These are phyloP conservation scores for Phytophthora meadii DNA, from an alignment of 352 stramenopile species.

Conservation along the genomic window DNA sequence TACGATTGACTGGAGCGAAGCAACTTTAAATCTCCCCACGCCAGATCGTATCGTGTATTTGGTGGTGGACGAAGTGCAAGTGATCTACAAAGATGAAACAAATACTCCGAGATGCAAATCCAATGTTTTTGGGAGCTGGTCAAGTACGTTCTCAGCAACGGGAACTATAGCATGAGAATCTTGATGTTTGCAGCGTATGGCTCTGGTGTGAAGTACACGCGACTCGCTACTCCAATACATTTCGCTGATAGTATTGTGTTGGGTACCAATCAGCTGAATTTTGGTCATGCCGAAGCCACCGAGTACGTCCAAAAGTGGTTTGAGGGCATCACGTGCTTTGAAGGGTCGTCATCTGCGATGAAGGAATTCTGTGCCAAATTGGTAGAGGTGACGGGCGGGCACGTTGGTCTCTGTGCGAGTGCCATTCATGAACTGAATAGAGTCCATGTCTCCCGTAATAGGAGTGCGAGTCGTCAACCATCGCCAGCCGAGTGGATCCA, in stretches of 20 bases:
- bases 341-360: constrained; percentile 5
- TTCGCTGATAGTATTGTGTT: constrained; percentile 8
- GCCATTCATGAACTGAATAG: constrained; percentile 1
- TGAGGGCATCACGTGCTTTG: constrained; percentile 13
- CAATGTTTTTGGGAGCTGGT: no score
- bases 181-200: constrained; percentile 11
- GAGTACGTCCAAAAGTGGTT: constrained; percentile 18
- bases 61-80: no score
- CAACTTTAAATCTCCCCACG: no score
- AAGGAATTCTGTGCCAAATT: neutral
- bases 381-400: no score
- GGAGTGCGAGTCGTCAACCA: neutral
- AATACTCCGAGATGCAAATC: no score
- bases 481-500: constrained; percentile 4
- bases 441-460: neutral
- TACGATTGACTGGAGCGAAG: no score
- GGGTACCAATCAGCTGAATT: constrained; percentile 14
- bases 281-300: constrained; percentile 9
- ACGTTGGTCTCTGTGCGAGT: no score
- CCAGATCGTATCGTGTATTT: no score
- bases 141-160: no score
- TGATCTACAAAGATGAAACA: no score
- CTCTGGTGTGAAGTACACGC: constrained; percentile 1
- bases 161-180: no score
- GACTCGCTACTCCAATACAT: constrained; percentile 7